phyloP scores from a whole-genome alignment of 2,329 filamentous ascomycete genomes.

The Scedosporium aurantiacum region DNA sequence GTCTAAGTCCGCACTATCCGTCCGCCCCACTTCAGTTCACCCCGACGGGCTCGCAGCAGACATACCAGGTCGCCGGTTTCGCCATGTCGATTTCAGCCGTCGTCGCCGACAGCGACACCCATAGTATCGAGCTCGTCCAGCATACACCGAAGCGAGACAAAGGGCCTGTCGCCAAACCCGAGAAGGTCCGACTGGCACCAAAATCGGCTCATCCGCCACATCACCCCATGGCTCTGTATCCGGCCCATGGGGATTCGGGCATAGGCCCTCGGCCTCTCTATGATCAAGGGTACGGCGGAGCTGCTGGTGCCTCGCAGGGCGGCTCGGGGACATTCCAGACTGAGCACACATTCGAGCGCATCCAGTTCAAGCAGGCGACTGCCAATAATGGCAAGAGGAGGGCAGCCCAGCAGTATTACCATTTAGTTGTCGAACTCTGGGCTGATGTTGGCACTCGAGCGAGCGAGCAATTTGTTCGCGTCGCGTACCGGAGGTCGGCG shows the following conservation, averaged over 20 bases:
- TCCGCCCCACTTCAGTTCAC: slow-evolving; percentile 40
- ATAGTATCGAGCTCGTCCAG: slow-evolving; percentile 74
- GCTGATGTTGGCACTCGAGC: slow-evolving; percentile 48
- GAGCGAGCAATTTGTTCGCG: slow-evolving; percentile 51
- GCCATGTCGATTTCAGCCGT: slow-evolving; percentile 78
- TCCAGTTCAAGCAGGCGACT: slow-evolving; percentile 89
- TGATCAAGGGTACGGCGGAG: slow-evolving; percentile 23
- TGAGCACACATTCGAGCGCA: slow-evolving; percentile 67
- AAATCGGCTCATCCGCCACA: slow-evolving; percentile 44
- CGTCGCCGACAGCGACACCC: slow-evolving; percentile 63
- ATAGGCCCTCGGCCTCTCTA: slow-evolving; percentile 21
- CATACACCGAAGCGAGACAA: slow-evolving; percentile 89
- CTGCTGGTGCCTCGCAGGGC: slow-evolving; percentile 10
- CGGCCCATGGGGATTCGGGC: slow-evolving; percentile 18
- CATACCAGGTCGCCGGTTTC: slow-evolving; percentile 61
- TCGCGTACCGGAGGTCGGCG: slow-evolving; percentile 62
- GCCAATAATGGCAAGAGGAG: slow-evolving; percentile 88
- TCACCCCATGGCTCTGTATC: slow-evolving; percentile 33
- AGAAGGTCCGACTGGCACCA: slow-evolving; percentile 56
- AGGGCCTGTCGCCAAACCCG: slow-evolving; percentile 66
- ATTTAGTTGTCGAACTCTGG: slow-evolving; percentile 77
- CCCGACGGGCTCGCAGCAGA: slow-evolving; percentile 35
- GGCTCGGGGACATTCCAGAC: slow-evolving; percentile 28
- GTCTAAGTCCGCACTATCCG: slow-evolving; percentile 46
- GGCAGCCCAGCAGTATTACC: slow-evolving; percentile 86